Conservation (phyloP, 139 green algal genomes). For the Pleodorina starrii region DNA sequence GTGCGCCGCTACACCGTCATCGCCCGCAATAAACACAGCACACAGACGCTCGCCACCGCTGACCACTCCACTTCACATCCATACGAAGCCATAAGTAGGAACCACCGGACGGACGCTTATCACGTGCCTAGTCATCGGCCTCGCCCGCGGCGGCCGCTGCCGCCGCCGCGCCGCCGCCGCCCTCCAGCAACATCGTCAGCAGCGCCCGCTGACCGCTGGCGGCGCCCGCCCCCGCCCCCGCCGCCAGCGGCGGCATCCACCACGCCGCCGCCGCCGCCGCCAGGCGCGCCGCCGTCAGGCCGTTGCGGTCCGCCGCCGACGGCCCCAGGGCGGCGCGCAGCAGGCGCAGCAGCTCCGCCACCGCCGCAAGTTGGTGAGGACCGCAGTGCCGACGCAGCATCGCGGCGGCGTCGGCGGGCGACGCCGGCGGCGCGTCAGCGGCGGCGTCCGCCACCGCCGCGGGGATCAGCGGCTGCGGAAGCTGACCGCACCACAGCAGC, state of each 20-base stretch:
- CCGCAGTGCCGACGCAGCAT: slow-evolving; percentile 31
- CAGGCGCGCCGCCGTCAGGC: not conserved
- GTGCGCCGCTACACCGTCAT: too few relatives aligned
- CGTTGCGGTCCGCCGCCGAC: not conserved
- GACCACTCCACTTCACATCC: too few relatives aligned
- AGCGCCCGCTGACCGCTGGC: not conserved
- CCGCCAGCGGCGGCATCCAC: slow-evolving; percentile 24
- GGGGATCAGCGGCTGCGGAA: slow-evolving; percentile 43
- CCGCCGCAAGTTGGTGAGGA: not conserved
- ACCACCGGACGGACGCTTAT: too few relatives aligned
- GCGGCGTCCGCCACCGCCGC: slow-evolving; percentile 22
- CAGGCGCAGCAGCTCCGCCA: slow-evolving; percentile 3
- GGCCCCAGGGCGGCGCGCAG: slow-evolving; percentile 7
- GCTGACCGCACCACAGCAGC: slow-evolving; percentile 50
- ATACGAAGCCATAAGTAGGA: too few relatives aligned
- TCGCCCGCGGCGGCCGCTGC: too few relatives aligned
- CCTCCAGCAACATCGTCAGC: not conserved
- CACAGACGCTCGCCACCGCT: too few relatives aligned
- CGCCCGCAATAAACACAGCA: too few relatives aligned
- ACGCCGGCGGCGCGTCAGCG: slow-evolving; percentile 4
- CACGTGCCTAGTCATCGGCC: too few relatives aligned
- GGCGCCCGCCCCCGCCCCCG: slow-evolving; percentile 10
- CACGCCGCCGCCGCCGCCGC: slow-evolving; percentile 7
- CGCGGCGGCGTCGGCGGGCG: not conserved
- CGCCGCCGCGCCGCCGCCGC: not conserved